Evolutionary conservation across 768 basidiomycete species (phyloP), one percentile per base, ranked within the genome.

Genomic region (Podaxis mareebaensis): DNA sequence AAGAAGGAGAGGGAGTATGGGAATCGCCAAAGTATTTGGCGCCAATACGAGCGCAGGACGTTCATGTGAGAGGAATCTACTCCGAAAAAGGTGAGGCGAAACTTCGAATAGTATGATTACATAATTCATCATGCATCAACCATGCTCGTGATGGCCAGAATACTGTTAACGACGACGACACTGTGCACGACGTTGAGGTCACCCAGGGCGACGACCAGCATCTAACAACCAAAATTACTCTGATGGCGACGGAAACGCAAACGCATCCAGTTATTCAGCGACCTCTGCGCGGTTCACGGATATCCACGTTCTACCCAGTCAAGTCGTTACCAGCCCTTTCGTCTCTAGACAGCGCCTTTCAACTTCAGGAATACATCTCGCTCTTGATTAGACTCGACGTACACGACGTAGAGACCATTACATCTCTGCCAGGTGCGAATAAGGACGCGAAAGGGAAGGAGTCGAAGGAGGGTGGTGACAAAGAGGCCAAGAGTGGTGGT

Each of bases 301-400:
- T 92, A 22, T 88, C 90, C 8, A 84, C 90, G 0, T 93, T 93
- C 70, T 93, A 93, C 68, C 90, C 91, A 0, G 79, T 91, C 26
- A 92, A 91, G 71, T 80, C 70, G 7, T 79, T 92, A 2, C 91
- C 91, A 0, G 83, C 88, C 0, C 81, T 91, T 33, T 79, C 90
- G 0, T 85, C 88, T 0, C 79, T 96, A 33, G 91, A 96, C 77
- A 95, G 93, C 73, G 93, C 95, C 0, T 97, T 96, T 72, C 94
- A 96, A 71, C 83, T 96, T 6, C 94, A 96, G 70, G 96, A 99
- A 71, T 96, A 95, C 76, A 92, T 99, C 51, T 90, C 94, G 1
- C 80, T 93, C 33, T 85, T 96, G 66, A 92, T 96, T 63, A 86
- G 91, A 15, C 79, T 85, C 28, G 89, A 98, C 76, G 90, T 94